Percentiles rank a stretch among this genome's conserved stretches.
These are phyloP conservation scores for Candida chilensis DNA, from an alignment of 805 yeast genomes.

Conservation along the genomic window DNA sequence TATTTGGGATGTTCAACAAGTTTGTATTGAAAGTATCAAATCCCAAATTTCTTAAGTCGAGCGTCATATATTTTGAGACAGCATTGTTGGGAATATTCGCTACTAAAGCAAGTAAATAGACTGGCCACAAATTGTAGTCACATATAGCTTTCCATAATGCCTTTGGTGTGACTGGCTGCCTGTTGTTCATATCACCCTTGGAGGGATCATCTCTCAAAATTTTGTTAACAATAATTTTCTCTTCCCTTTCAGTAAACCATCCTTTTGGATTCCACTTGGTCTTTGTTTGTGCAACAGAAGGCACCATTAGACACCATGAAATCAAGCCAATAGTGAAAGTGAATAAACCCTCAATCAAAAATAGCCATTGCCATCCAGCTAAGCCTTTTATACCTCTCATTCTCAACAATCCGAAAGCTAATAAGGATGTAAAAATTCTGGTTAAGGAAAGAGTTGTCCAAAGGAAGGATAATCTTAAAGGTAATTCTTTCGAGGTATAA, in stretches of 20 bases:
- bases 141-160: conserved; percentile 8
- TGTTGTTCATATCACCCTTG: conserved; percentile 18
- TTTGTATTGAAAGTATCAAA: conserved; percentile 13
- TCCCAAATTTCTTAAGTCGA: conserved; percentile 9
- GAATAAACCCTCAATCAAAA: conserved; percentile 9
- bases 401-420: conserved; percentile 1
- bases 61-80: conserved; percentile 4
- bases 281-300: conserved; percentile 23
- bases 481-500: conserved; percentile 10
- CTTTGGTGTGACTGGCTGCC: conserved; percentile 12
- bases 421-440: conserved; percentile 3
- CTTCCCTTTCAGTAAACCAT: conserved; percentile 18
- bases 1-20: conserved; percentile 13
- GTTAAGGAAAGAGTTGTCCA: conserved; percentile 8
- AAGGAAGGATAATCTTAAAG: conserved; percentile 9
- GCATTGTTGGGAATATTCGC: conserved; percentile 12
- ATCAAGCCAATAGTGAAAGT: conserved; percentile 1
- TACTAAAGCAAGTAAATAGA: conserved; percentile 11
- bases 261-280: conserved; percentile 18
- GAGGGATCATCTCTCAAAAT: conserved; percentile 17
- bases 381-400: neutral
- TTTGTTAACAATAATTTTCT: conserved; percentile 15
- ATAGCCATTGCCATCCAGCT: conserved; percentile 13
- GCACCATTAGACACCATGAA: conserved; percentile 20
- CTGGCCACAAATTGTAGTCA: conserved; percentile 17